These are phyloP conservation scores for Trichomonas vaginalis DNA, from an alignment of 208 protist genomes.

Conservation along the genomic window DNA sequence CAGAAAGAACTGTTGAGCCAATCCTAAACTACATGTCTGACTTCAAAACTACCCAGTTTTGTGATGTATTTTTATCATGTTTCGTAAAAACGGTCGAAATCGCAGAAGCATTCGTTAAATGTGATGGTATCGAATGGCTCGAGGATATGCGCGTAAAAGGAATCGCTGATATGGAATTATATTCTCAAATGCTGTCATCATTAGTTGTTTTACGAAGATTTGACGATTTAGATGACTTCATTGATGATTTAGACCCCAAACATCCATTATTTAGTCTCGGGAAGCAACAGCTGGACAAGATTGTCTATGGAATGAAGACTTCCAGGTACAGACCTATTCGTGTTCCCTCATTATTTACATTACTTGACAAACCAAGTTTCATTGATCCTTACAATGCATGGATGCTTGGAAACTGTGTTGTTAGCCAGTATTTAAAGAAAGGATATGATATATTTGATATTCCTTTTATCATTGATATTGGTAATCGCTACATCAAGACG, in stretches of 20 bases:
- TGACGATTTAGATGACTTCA: neutral
- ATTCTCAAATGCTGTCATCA: neutral
- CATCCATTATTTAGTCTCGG: neutral
- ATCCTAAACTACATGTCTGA: neutral
- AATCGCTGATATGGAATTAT: neutral
- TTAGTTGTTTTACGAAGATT: neutral
- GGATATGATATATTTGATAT: neutral
- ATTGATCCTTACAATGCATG: conserved; percentile 6
- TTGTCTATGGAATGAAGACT: neutral
- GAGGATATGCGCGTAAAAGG: neutral
- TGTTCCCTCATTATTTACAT: neutral
- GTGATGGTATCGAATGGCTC: neutral
- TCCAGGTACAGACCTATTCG: neutral
- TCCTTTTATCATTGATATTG: neutral
- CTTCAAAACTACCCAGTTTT: neutral
- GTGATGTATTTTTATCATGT: neutral
- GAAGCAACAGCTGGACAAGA: neutral
- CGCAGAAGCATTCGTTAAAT: neutral
- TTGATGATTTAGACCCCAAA: neutral
- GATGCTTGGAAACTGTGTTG: neutral
- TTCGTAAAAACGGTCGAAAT: neutral
- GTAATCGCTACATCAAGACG: neutral
- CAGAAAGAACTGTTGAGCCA: neutral
- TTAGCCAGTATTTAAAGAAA: neutral
- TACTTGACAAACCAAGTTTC: neutral